Evolutionary conservation across 139 green algal genomes (phyloP).

Genomic region (Chlorella sp.): DNA sequence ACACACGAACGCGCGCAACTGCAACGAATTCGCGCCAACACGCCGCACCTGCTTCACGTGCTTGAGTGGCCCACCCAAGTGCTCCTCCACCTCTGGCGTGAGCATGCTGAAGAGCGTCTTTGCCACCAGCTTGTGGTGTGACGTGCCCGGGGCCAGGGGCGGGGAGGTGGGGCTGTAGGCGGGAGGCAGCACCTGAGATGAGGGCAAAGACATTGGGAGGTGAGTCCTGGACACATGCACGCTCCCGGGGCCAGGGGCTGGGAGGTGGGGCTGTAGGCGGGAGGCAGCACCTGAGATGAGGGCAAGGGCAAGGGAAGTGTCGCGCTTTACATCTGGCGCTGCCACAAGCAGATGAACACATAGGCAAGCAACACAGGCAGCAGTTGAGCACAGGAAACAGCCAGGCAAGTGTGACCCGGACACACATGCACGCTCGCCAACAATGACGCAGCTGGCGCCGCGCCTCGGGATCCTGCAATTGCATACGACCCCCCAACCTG

Average conservation of each 20-base stretch:
- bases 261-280: not conserved
- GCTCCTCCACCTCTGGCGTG: slow-evolving; percentile 16
- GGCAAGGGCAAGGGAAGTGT: slow-evolving; percentile 18
- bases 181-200: not conserved
- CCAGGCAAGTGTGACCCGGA: too few relatives aligned
- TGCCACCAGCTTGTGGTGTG: slow-evolving; percentile 2
- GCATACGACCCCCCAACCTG: too few relatives aligned
- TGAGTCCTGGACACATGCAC: slow-evolving; percentile 42
- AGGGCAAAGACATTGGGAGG: slow-evolving; percentile 5
- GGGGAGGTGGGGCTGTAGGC: not conserved
- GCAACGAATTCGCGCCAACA: too few relatives aligned
- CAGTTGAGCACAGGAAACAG: too few relatives aligned
- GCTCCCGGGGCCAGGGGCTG: not conserved
- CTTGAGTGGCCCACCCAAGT: not conserved
- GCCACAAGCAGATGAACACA: too few relatives aligned
- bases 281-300: not conserved
- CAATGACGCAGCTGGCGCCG: too few relatives aligned
- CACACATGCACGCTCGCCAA: too few relatives aligned
- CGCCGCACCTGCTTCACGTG: slow-evolving; percentile 5
- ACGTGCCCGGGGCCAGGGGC: not conserved
- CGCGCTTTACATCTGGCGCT: slow-evolving; percentile 38
- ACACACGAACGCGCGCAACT: too few relatives aligned
- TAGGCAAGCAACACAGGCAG: too few relatives aligned
- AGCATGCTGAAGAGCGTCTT: slow-evolving; percentile 16
- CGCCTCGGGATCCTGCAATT: too few relatives aligned